Conservation (phyloP, 2,329 filamentous ascomycete genomes). For the Mycosphaerella sp. region DNA sequence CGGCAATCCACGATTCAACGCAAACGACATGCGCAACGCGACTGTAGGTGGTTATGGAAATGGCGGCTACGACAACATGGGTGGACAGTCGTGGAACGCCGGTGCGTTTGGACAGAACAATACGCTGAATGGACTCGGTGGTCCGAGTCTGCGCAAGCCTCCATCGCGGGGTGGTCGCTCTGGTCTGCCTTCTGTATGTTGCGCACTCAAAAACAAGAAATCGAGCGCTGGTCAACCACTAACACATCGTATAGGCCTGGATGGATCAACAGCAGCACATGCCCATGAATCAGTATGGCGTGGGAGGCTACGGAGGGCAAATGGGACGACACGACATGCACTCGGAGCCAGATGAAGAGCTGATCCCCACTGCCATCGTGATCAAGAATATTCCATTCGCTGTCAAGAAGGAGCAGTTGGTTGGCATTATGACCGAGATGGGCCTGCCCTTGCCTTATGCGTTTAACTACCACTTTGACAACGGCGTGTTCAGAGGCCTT, state of each 20-base stretch:
- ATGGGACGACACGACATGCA: conserved; percentile 43
- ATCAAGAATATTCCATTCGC: conserved; percentile 99
- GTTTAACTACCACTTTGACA: conserved; percentile 99
- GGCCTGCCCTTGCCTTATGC: conserved; percentile 91
- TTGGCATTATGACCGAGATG: conserved; percentile 89
- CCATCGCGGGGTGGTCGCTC: conserved; percentile 50
- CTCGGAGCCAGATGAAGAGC: conserved; percentile 65
- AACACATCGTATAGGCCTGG: conserved; percentile 49
- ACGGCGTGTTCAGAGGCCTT: conserved; percentile 89
- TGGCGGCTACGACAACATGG: conserved; percentile 64
- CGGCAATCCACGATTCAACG: conserved; percentile 48
- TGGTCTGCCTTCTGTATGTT: conserved; percentile 68
- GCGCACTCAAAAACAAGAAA: not conserved
- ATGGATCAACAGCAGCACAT: conserved; percentile 49
- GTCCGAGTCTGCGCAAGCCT: conserved; percentile 41
- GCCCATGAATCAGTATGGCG: conserved; percentile 43
- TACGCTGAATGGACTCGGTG: conserved; percentile 44
- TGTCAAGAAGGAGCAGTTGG: conserved; percentile 92
- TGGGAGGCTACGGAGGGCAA: conserved; percentile 31
- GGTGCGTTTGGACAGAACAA: conserved; percentile 62
- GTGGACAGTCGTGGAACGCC: conserved; percentile 73
- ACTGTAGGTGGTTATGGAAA: conserved; percentile 56
- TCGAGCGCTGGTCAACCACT: not conserved
- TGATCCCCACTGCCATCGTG: conserved; percentile 96
- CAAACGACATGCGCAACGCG: conserved; percentile 51